A percentile compares a stretch with the other conserved stretches of the same genome.
These are phyloP conservation scores for Botrytis deweyae DNA, from an alignment of 2,329 filamentous ascomycete species.

Conservation along the genomic window DNA sequence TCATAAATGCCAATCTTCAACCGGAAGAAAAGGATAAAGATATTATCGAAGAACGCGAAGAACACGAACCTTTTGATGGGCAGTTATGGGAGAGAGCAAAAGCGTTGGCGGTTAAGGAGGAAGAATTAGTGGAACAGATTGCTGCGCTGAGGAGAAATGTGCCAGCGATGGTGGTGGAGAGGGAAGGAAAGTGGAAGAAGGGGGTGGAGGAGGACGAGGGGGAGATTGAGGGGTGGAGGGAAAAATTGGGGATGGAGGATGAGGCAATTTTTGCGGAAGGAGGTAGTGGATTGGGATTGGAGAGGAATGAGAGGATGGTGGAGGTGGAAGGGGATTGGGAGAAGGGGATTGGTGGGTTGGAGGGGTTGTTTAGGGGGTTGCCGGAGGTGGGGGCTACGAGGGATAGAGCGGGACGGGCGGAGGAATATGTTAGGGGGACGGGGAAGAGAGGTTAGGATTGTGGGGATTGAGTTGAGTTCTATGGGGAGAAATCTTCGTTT, in stretches of 20 bases:
- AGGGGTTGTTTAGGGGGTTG: conserved; percentile 57
- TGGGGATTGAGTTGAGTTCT: not conserved
- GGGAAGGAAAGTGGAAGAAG: conserved; percentile 28
- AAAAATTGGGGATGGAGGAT: conserved; percentile 23
- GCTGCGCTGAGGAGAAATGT: conserved; percentile 43
- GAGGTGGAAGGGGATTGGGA: conserved; percentile 49
- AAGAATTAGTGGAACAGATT: conserved; percentile 63
- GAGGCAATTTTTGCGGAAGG: conserved; percentile 23
- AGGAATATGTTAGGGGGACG: conserved; percentile 35
- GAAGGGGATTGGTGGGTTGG: conserved; percentile 51
- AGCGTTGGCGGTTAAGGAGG: conserved; percentile 60
- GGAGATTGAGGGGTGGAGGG: conserved; percentile 27
- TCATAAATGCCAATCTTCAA: conserved; percentile 39
- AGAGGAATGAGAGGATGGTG: conserved; percentile 46
- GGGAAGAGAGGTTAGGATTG: conserved; percentile 19
- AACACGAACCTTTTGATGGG: conserved; percentile 60
- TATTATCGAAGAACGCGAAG: conserved; percentile 38
- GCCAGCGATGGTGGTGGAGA: conserved; percentile 28
- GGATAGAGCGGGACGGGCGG: conserved; percentile 60
- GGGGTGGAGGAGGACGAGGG: conserved; percentile 31
- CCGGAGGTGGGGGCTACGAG: conserved; percentile 62
- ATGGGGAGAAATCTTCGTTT: not conserved
- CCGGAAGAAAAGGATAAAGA: conserved; percentile 27
- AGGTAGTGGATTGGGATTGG: conserved; percentile 25
- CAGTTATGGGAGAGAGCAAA: conserved; percentile 59